These are phyloP conservation scores for Fusarium devonianum DNA, from an alignment of 2,329 filamentous ascomycete genomes.

Conservation along the genomic window DNA sequence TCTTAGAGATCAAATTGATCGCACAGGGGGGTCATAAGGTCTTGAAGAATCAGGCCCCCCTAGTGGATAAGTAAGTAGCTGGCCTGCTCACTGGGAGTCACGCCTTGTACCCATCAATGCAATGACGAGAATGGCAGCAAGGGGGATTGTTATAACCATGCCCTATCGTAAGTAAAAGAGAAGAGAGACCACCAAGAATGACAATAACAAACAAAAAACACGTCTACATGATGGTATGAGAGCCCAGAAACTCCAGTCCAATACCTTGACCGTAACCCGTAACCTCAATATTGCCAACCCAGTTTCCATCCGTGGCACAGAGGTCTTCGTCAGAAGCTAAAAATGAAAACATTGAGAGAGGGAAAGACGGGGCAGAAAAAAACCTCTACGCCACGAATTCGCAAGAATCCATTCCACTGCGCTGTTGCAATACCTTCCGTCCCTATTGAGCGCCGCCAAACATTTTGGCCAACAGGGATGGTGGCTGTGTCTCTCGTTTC, in stretches of 20 bases:
- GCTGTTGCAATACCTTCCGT: constrained; percentile 16
- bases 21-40: no score
- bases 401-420: constrained; percentile 16
- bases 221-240: constrained; percentile 40
- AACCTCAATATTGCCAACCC: constrained; percentile 32
- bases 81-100: no score
- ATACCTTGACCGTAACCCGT: constrained; percentile 28
- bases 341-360: no score
- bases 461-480: constrained; percentile 37
- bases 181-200: constrained; percentile 16
- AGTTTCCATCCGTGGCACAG: constrained; percentile 19
- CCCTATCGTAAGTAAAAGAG: constrained; percentile 32
- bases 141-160: constrained; percentile 25
- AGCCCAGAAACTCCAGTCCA: constrained; percentile 39
- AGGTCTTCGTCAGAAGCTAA: constrained; percentile 14
- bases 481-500: constrained; percentile 1
- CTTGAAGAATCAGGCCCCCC: no score
- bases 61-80: no score
- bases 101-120: constrained; percentile 1
- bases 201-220: constrained; percentile 23
- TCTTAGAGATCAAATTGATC: no score
- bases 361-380: constrained; percentile 4
- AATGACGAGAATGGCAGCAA: constrained; percentile 15
- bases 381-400: constrained; percentile 24
- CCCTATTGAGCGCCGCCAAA: constrained; percentile 18